A percentile compares a stretch with the other conserved stretches of the same genome.
These are phyloP conservation scores for Corymbia maculata DNA, from an alignment of 345 rosid genomes.

Conservation along the genomic window DNA sequence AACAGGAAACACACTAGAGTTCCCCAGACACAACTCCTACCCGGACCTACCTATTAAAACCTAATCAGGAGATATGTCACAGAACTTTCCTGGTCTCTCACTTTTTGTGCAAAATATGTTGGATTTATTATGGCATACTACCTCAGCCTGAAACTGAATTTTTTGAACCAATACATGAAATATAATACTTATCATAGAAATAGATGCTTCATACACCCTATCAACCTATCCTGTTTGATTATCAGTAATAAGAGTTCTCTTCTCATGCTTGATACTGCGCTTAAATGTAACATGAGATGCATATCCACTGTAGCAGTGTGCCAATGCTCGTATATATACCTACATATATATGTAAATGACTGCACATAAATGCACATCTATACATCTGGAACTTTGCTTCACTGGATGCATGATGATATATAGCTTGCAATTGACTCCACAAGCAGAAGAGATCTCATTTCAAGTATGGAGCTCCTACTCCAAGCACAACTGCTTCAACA, in stretches of 20 bases:
- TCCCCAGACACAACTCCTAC: not conserved
- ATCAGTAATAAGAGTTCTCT: not conserved
- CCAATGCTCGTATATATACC: not conserved
- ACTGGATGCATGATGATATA: not conserved
- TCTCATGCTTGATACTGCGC: not conserved
- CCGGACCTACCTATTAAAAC: not conserved
- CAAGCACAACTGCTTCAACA: not conserved
- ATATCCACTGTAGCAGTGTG: not conserved
- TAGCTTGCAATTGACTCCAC: not conserved
- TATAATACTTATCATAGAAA: not conserved
- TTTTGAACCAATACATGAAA: not conserved
- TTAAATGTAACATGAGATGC: not conserved
- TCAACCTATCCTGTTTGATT: not conserved
- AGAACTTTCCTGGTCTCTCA: not conserved
- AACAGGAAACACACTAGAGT: not conserved
- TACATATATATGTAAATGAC: not conserved
- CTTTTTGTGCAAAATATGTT: not conserved
- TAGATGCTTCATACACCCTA: not conserved
- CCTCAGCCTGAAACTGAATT: not conserved
- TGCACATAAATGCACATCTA: not conserved
- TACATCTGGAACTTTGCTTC: not conserved
- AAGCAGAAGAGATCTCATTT: not conserved
- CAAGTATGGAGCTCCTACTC: not conserved
- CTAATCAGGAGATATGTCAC: not conserved
- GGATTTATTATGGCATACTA: not conserved